A percentile compares a stretch with the other conserved stretches of the same genome.
These are phyloP conservation scores for Periglandula ipomoeae DNA, from an alignment of 2,329 filamentous ascomycete species.

Conservation along the genomic window DNA sequence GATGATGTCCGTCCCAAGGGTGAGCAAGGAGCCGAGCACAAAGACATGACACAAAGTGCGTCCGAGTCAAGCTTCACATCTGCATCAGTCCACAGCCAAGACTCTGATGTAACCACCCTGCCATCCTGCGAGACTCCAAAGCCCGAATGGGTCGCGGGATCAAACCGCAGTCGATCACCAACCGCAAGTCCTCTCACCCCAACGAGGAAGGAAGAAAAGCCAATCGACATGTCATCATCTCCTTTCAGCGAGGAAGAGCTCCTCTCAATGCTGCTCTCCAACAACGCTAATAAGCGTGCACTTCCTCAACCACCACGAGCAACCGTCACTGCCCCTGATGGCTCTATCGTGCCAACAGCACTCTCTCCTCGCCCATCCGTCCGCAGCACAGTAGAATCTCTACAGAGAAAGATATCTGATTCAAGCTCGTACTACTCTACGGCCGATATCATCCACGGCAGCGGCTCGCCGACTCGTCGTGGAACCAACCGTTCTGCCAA, in stretches of 20 bases:
- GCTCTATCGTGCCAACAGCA: constrained; percentile 17
- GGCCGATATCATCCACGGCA: constrained; percentile 8
- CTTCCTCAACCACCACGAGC: constrained; percentile 23
- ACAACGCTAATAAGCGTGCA: constrained; percentile 13
- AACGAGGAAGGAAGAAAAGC: not conserved
- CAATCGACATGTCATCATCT: constrained; percentile 17
- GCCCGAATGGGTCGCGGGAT: constrained; percentile 4
- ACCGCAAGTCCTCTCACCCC: constrained; percentile 9
- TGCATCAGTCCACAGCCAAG: constrained; percentile 16
- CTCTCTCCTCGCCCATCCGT: constrained; percentile 18
- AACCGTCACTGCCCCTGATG: constrained; percentile 18
- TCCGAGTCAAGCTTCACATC: constrained; percentile 18
- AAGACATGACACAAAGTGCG: constrained; percentile 2
- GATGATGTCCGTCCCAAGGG: constrained; percentile 13
- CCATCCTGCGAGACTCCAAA: constrained; percentile 10
- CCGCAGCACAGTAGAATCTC: constrained; percentile 10
- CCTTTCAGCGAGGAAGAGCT: constrained; percentile 26
- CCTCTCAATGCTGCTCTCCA: constrained; percentile 20
- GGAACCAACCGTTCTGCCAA: constrained; percentile 10
- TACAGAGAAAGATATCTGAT: constrained; percentile 15
- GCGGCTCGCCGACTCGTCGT: constrained; percentile 16
- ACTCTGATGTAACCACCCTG: constrained; percentile 12
- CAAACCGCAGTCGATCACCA: constrained; percentile 6
- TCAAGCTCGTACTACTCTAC: constrained; percentile 19
- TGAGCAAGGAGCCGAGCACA: not conserved